These are phyloP conservation scores for Hsuehochloa calcarea DNA, from an alignment of 176 grass and related monocot species.

Conservation along the genomic window DNA sequence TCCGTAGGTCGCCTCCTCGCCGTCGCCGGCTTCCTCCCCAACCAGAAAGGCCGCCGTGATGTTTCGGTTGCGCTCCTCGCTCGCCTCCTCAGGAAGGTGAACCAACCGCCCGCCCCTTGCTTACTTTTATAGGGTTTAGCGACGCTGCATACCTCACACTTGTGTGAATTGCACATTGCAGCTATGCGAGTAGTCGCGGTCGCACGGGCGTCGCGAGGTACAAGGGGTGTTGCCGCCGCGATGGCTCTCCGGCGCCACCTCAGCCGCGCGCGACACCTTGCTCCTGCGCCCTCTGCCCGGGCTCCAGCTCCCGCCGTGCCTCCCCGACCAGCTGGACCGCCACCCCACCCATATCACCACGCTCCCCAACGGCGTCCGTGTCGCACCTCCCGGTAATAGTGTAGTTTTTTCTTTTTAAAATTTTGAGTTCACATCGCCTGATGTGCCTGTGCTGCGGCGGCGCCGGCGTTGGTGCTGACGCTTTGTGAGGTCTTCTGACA, in stretches of 20 bases:
- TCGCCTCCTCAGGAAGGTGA: slow-evolving; percentile 38
- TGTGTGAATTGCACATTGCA: not conserved
- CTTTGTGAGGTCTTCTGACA: slow-evolving; percentile 15
- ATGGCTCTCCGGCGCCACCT: slow-evolving; percentile 30
- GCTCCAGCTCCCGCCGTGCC: slow-evolving; percentile 43
- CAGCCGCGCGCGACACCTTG: slow-evolving; percentile 36
- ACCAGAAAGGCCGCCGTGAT: not conserved
- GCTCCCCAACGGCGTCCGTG: slow-evolving; percentile 72
- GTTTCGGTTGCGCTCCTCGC: slow-evolving; percentile 42
- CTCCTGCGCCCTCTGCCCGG: slow-evolving; percentile 53
- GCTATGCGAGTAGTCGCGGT: slow-evolving; percentile 30
- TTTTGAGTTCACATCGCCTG: not conserved
- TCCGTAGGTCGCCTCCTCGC: not conserved
- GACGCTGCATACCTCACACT: not conserved
- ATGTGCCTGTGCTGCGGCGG: not conserved
- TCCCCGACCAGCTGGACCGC: slow-evolving; percentile 46
- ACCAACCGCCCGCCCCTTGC: not conserved
- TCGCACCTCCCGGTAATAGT: slow-evolving; percentile 58
- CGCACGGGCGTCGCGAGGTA: slow-evolving; percentile 19
- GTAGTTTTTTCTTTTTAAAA: not conserved
- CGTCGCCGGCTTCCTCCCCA: not conserved
- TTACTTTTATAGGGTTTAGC: not conserved
- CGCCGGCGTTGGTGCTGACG: not conserved
- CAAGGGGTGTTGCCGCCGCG: not conserved
- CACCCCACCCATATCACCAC: slow-evolving; percentile 66